phyloP scores from a whole-genome alignment of 352 stramenopile species.

The Elongisporangium undulatum region DNA sequence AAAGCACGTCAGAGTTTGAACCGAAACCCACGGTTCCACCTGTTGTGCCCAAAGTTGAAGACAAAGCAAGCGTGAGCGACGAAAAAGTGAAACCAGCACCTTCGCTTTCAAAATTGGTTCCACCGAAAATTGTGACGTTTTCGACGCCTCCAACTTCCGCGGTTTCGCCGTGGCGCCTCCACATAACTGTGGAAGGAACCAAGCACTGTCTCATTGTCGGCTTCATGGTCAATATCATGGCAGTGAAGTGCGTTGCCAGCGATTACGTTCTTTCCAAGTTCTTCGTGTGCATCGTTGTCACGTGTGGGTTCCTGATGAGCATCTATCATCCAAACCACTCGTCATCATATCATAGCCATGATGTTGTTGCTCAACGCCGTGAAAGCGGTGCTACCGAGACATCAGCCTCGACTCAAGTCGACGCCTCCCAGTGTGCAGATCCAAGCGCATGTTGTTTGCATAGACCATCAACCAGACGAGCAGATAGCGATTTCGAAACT shows the following conservation, averaged over 20 bases:
- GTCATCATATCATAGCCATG: neutral
- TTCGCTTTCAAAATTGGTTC: constrained; percentile 15
- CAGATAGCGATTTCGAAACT: constrained; percentile 6
- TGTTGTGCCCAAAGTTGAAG: neutral
- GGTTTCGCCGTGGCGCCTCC: constrained; percentile 40
- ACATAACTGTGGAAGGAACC: constrained; percentile 52
- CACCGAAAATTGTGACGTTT: constrained; percentile 34
- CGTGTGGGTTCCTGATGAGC: constrained; percentile 34
- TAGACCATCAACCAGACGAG: constrained; percentile 7
- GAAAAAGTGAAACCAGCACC: neutral
- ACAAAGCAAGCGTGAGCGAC: neutral
- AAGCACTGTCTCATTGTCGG: constrained; percentile 74
- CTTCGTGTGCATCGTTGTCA: constrained; percentile 49
- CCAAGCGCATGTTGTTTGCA: constrained; percentile 55
- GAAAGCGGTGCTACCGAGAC: neutral
- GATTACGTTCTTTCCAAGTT: constrained; percentile 68
- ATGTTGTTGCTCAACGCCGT: neutral
- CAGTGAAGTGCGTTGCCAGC: constrained; percentile 53
- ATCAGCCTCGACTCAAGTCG: constrained; percentile 5
- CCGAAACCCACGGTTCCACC: neutral
- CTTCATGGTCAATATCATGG: constrained; percentile 76
- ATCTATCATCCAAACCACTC: constrained; percentile 44
- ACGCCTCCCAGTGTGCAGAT: constrained; percentile 24
- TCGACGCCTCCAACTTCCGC: constrained; percentile 18
- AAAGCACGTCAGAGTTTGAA: neutral